Percentiles rank a stretch among this genome's conserved stretches.
Conservation (phyloP, 2,329 filamentous ascomycete species). For the Fusarium circinatum region DNA sequence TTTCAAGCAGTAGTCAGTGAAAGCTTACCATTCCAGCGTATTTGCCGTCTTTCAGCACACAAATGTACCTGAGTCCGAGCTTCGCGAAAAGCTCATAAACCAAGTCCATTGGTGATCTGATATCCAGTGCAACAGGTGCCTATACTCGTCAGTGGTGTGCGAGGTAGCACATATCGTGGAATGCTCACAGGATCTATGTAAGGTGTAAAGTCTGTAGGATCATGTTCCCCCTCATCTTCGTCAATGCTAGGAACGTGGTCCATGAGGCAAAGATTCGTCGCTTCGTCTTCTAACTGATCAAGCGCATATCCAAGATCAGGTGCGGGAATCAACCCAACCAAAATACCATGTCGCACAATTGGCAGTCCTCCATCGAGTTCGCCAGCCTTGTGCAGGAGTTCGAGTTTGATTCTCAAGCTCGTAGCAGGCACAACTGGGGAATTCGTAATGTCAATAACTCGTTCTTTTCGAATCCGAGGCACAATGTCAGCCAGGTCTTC, state of each 20-base stretch:
- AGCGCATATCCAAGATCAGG: conserved; percentile 94
- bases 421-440: conserved; percentile 83
- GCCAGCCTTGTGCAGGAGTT: conserved; percentile 82
- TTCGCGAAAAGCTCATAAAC: conserved; percentile 98
- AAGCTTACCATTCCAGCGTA: conserved; percentile 87
- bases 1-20: not conserved
- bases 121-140: conserved; percentile 88
- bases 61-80: conserved; percentile 90
- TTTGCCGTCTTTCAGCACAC: conserved; percentile 83
- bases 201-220: conserved; percentile 86
- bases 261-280: conserved; percentile 83
- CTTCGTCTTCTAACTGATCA: conserved; percentile 83
- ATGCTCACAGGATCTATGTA: conserved; percentile 84
- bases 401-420: conserved; percentile 82
- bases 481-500: conserved; percentile 89
- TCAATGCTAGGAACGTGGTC: conserved; percentile 70
- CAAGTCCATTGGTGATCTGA: conserved; percentile 89
- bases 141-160: conserved; percentile 45
- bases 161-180: not conserved
- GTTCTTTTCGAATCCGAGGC: conserved; percentile 75
- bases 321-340: conserved; percentile 92
- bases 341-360: conserved; percentile 79
- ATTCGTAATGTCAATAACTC: conserved; percentile 87
- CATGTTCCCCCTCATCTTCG: conserved; percentile 70
- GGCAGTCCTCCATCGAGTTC: conserved; percentile 93